Base-by-base conservation (phyloP, 805 yeast species). In the Candida chilensis region DNA sequence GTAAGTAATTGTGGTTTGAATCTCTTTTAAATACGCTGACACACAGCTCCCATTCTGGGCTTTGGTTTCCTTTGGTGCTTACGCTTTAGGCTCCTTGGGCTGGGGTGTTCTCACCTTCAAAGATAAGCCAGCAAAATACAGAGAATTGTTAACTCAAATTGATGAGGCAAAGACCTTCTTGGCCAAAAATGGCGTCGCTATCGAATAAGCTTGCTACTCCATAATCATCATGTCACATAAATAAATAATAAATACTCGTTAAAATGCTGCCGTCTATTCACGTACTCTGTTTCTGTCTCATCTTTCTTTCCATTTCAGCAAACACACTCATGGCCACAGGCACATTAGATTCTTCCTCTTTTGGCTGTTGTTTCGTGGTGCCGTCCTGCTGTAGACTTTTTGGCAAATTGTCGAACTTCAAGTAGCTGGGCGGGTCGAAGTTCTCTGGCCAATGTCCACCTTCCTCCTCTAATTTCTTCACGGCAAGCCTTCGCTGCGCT, bases 271-370 rank as follows among this genome's bases (percentile, higher is more conserved):
- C 19, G 15, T 14, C 17, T 24, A 12, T 19, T 12, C 12, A 26
- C 15, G 17, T 17, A 16, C 14, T 33, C 38, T 38, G 51, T 39
- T 56, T 59, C 28, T 55, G 45, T 38, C 76, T 73, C 47, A 82
- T 54, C 45, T 63, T 62, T 55, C 74, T 75, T 52, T 88, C 96
- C 30, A 86, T 74, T 41, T 81, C 80, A 1, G 94, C 86, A 61
- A 88, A 90, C 4, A 74, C 96, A 35, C 73, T 67, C 41, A 90
- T 75, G 15, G 81, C 75, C 10, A 79, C 64, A 6, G 94, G 94
- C 32, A 88, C 78, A 32, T 71, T 45, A n/a, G 48, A 51, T 11
- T 45, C 47, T 22, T 48, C 48, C 10, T 37, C 36, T 3, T 22
- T 20, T 14, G 26, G 24, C 32, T 27, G 22, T n/a, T n/a, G n/a